These are phyloP conservation scores for Suillus luteus DNA, from an alignment of 768 basidiomycete genomes.

Conservation along the genomic window DNA sequence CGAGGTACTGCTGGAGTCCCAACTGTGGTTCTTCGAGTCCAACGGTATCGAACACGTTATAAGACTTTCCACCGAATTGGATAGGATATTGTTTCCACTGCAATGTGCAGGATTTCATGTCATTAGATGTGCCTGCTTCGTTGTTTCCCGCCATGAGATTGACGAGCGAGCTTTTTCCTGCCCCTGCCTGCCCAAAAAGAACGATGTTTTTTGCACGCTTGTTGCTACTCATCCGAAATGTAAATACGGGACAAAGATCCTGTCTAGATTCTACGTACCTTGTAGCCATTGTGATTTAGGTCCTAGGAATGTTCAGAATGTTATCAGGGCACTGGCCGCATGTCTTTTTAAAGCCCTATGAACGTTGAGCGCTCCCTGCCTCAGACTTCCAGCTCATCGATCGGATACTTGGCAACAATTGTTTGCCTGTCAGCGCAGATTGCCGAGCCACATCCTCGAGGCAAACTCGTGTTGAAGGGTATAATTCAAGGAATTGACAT, in stretches of 20 bases:
- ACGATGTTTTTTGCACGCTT: slow-evolving; percentile 34
- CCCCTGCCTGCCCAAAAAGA: slow-evolving; percentile 46
- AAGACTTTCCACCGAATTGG: slow-evolving; percentile 23
- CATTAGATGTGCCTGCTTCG: slow-evolving; percentile 28
- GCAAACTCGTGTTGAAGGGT: no score
- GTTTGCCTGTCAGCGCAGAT: no score
- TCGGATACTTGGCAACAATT: no score
- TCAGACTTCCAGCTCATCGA: no score
- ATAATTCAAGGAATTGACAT: no score
- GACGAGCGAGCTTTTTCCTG: slow-evolving; percentile 35
- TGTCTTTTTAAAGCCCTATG: background rate
- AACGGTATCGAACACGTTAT: slow-evolving; percentile 34
- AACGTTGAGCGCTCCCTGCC: no score
- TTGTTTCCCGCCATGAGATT: slow-evolving; percentile 32
- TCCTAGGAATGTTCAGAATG: background rate
- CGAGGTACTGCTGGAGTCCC: slow-evolving; percentile 28
- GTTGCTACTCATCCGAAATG: background rate
- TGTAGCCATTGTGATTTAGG: background rate
- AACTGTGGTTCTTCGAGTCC: slow-evolving; percentile 36
- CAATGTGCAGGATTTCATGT: slow-evolving; percentile 40
- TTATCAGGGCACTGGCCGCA: background rate
- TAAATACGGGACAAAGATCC: background rate
- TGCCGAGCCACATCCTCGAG: no score
- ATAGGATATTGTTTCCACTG: slow-evolving; percentile 28
- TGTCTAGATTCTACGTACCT: background rate